Base-by-base conservation (phyloP, 164 flowering plant genomes). In the Tinospora cordifolia region DNA sequence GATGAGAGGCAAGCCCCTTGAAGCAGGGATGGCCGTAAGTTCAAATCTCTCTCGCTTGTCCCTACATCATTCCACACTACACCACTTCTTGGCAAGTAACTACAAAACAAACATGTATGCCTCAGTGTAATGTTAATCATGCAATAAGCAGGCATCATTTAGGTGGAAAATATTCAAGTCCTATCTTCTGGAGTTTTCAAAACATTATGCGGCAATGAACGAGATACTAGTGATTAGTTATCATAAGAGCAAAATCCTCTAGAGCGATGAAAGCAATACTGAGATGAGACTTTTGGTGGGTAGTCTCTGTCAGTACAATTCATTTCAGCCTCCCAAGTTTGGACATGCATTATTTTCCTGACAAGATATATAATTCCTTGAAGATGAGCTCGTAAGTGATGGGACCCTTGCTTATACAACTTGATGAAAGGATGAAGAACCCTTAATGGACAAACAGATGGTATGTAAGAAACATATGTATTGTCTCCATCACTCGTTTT, bases 381-480 rank as follows among this genome's bases (percentile, higher is more conserved):
- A 51, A 51, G 59, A 51, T 51, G 21, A n/a, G 21, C 22, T 51
- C 5, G n/a, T 17, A 30, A 30, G 2, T 51, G n/a, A n/a, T n/a
- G n/a, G 59, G 59, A 51, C 59, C 59, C 59, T 51, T 51, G 21
- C 21, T 15, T n/a, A n/a, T n/a, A n/a, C 59, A 51, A 51, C 59
- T 51, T 51, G 59, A 51, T 51, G n/a, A 51, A 51, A 51, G 59
- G 21, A 51, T 51, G 22, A 51, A 51, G 59, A 51, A 51, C 59
- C 17, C 21, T 19, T 17, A 51, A 51, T 17, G 59, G 59, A 51
- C 59, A 51, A 51, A 19, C 59, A 51, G 17, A 51, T 51, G 22
- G 59, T 51, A 51, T 17, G 59, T 51, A 51, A 51, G 59, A 14
- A 51, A 14, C 59, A 51, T 15, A 11, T 41, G 46, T 41, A 41